A percentile compares a stretch with the other conserved stretches of the same genome.
phyloP scores from a whole-genome alignment of 176 grass and related monocot species.

The Rhynchospora breviuscula region DNA sequence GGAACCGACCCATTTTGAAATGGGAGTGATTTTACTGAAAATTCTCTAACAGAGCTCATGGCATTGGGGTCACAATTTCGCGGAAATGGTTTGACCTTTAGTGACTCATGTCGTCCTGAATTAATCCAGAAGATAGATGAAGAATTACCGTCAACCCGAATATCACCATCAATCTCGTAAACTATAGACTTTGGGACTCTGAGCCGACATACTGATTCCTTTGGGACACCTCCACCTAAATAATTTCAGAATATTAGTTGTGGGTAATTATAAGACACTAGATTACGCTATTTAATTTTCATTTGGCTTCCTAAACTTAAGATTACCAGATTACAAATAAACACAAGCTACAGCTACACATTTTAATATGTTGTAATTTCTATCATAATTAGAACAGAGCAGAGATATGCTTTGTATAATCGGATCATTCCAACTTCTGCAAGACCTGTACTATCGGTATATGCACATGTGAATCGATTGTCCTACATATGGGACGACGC shows the following conservation, averaged over 20 bases:
- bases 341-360: neutral
- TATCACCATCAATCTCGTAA: slow-evolving; percentile 17
- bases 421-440: neutral
- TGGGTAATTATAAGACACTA: neutral
- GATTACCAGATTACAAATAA: neutral
- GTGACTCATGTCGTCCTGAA: slow-evolving; percentile 6
- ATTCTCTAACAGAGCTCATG: neutral
- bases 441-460: neutral
- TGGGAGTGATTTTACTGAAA: neutral
- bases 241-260: neutral
- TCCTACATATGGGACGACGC: too few relatives aligned
- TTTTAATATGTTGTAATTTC: neutral
- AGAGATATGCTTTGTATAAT: neutral
- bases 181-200: slow-evolving; percentile 20
- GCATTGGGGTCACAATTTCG: slow-evolving; percentile 10
- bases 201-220: slow-evolving; percentile 6
- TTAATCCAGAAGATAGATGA: neutral
- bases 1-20: neutral
- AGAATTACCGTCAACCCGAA: slow-evolving; percentile 12
- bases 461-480: neutral
- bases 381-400: neutral
- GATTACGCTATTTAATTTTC: neutral
- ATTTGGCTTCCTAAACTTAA: neutral
- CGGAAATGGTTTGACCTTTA: slow-evolving; percentile 4
- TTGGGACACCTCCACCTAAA: neutral